Base-by-base conservation (phyloP, 208 protist genomes). In the Endotrypanum monterogeii region DNA sequence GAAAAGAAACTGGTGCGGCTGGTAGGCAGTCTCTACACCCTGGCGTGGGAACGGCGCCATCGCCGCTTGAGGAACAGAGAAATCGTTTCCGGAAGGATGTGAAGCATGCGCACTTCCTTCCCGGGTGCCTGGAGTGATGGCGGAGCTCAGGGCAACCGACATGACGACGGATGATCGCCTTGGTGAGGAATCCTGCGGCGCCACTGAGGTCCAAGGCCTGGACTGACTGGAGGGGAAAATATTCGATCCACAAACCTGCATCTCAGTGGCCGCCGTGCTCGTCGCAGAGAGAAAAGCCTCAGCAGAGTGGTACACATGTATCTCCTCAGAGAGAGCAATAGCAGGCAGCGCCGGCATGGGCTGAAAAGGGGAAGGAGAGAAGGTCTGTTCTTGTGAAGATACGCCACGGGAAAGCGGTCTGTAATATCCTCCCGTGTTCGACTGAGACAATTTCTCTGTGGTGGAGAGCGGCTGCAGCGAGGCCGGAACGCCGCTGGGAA, bases 1-100 rank as follows among this genome's bases (percentile, higher is more conserved):
- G 51, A 72, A 14, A 18, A 61, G 67, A 23, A 81, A 23, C 16
- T 66, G 65, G 37, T 76, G 48, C 63, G 72, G 70, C 25, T 69
- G 76, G 23, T 70, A 73, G 30, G 69, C 28, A 18, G 73, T 46
- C 71, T 73, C 57, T 35, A 54, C 37, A 44, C 69, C 63, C 46
- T 72, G 76, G n/a, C 32, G 30, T 32, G 30, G 12, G 32, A 16
- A 28, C 18, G 73, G 70, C 63, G 66, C 14, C 66, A 23, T 18
- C 51, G 46, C 16, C 63, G 39, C 30, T 25, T 28, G 30, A 23
- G 55, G 25, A 18, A 32, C 28, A 35, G 20, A n/a, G 12, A 32
- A 39, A 16, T 28, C 32, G 32, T 41, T n/a, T 20, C 30, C 39
- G 23, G 20, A 41, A 8, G 12, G 3, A 16, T 67, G 23, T 28